Conservation (phyloP, 225 moss, liverwort and hornwort species). For the Polytrichum formosum region DNA sequence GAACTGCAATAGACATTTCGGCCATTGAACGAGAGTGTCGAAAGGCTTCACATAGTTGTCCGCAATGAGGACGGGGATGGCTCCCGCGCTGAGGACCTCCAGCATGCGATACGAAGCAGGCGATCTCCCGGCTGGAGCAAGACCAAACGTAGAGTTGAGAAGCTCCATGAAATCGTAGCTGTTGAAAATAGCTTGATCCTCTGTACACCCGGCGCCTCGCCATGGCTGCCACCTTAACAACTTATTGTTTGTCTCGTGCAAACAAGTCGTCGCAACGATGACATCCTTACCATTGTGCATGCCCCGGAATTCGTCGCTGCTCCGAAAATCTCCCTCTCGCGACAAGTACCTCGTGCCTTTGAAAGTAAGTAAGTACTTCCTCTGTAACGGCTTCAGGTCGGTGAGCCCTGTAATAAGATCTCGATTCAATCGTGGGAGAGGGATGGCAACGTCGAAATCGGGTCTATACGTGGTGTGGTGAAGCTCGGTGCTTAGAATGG, state of each 20-base stretch:
- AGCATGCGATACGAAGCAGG: slow-evolving; percentile 59
- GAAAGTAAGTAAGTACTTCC: slow-evolving; percentile 72
- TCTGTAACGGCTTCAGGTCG: slow-evolving; percentile 41
- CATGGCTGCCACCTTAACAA: slow-evolving; percentile 24
- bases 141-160: slow-evolving; percentile 62
- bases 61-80: slow-evolving; percentile 57
- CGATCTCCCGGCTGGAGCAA: slow-evolving; percentile 56
- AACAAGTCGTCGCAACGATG: slow-evolving; percentile 54
- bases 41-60: slow-evolving; percentile 71
- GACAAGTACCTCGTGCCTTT: slow-evolving; percentile 69
- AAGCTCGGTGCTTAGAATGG: slow-evolving; percentile 60
- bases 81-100: slow-evolving; percentile 59
- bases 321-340: slow-evolving; percentile 68
- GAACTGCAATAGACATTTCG: slow-evolving; percentile 56
- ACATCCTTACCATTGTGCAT: slow-evolving; percentile 76
- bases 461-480: slow-evolving; percentile 65
- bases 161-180: slow-evolving; percentile 43
- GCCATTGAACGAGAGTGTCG: slow-evolving; percentile 62
- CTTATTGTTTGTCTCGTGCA: slow-evolving; percentile 44
- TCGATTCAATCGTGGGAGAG: slow-evolving; percentile 40
- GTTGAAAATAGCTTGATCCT: slow-evolving; percentile 38
- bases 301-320: slow-evolving; percentile 34
- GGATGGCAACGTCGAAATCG: slow-evolving; percentile 63
- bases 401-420: slow-evolving; percentile 20
- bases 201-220: slow-evolving; percentile 35